Base-by-base conservation (phyloP, 352 stramenopile species). In the Pythium scleroteichum region DNA sequence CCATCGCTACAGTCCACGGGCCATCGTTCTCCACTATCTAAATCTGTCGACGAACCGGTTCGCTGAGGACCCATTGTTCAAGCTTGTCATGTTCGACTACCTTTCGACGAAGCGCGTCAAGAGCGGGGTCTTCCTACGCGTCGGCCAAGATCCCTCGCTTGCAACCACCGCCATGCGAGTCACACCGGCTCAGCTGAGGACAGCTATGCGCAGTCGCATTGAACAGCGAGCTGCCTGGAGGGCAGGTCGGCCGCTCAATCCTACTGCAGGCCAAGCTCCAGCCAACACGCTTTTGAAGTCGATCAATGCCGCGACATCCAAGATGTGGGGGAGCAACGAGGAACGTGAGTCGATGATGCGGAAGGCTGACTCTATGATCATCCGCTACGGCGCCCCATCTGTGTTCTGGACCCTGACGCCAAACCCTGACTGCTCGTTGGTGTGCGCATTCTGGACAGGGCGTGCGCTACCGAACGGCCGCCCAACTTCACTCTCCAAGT, bases 361-460 rank as follows among this genome's bases (percentile, higher is more conserved):
- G 0, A 71, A 74, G 13, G 42, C 66, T 1, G 47, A 68, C 16
- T 47, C 54, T 3, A 64, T 74, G 53, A 64, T 32, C 0, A 51
- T 68, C n/a, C n/a, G n/a, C n/a, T n/a, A n/a, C n/a, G n/a, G n/a
- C n/a, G n/a, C n/a, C n/a, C n/a, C n/a, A n/a, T 74, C 67, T 0
- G 22, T 74, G 0, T 74, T 74, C 22, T 74, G 66, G 67, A 74
- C 67, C n/a, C 19, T 71, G 13, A 74, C 67, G 10, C 67, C 62
- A 24, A 74, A 74, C 13, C 67, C 67, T 1, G 67, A 74, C 38
- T 50, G 44, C 8, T 68, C 62, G 2, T 39, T 74, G 3, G 40
- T 59, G 1, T 59, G 57, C 19, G 62, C 62, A 3, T 74, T 71
- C 27, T 74, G 67, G 67, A 64, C 57, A 2, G 58, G 53, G 0